These are phyloP conservation scores for Drechslerella dactyloides DNA, from an alignment of 2,329 filamentous ascomycete species.

Conservation along the genomic window DNA sequence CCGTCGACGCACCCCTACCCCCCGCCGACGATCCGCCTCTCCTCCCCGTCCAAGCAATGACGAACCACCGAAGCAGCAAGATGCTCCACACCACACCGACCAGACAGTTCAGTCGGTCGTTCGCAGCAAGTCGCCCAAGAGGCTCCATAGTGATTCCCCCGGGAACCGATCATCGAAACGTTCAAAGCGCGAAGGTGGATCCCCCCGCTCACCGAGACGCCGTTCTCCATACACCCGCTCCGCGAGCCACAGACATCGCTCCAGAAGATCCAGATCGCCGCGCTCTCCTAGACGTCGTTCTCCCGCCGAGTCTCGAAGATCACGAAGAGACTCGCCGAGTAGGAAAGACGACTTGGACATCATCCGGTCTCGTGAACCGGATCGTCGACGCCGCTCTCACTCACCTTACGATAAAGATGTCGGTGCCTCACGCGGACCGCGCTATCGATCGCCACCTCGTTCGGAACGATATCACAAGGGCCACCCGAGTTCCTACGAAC, in stretches of 20 bases:
- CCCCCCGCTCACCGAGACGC: conserved; percentile 34
- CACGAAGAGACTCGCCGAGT: conserved; percentile 29
- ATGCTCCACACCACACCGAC: neutral
- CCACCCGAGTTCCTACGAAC: conserved; percentile 1
- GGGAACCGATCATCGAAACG: conserved; percentile 27
- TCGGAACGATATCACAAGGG: conserved; percentile 22
- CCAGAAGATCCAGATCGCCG: conserved; percentile 33
- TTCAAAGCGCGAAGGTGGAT: conserved; percentile 32
- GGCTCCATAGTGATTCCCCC: conserved; percentile 33
- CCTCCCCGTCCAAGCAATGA: conserved; percentile 31
- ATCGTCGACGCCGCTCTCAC: conserved; percentile 25
- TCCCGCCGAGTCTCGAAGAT: conserved; percentile 20
- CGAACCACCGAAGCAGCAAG: conserved; percentile 8
- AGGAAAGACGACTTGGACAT: conserved; percentile 18
- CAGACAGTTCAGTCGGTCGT: conserved; percentile 20
- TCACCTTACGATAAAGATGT: conserved; percentile 31
- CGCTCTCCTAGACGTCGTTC: conserved; percentile 32
- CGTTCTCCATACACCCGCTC: conserved; percentile 30
- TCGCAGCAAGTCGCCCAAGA: conserved; percentile 39
- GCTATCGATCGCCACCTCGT: conserved; percentile 14
- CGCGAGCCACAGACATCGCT: conserved; percentile 28
- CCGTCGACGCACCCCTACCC: conserved; percentile 29
- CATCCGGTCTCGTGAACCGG: conserved; percentile 9
- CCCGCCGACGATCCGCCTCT: conserved; percentile 30
- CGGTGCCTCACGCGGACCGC: conserved; percentile 11